These are phyloP conservation scores for Kalaharituber pfeilii DNA, from an alignment of 2,329 filamentous ascomycete genomes.

Conservation along the genomic window DNA sequence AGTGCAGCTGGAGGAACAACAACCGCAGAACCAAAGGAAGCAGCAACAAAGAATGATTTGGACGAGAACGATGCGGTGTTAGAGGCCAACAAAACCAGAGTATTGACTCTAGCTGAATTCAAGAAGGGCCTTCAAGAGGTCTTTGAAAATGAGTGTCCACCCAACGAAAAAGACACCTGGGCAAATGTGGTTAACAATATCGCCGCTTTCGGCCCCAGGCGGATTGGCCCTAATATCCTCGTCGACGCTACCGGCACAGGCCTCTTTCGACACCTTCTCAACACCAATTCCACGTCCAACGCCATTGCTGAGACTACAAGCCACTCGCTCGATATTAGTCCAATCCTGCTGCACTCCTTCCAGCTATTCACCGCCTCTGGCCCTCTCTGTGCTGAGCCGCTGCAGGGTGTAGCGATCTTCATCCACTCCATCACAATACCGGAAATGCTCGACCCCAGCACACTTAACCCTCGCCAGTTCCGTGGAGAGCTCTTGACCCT, in stretches of 20 bases:
- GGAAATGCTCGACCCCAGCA: background rate
- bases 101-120: constrained; percentile 58
- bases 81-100: constrained; percentile 33
- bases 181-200: constrained; percentile 61
- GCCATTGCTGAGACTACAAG: background rate
- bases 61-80: constrained; percentile 24
- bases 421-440: constrained; percentile 43
- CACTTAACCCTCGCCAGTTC: background rate
- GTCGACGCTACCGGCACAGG: constrained; percentile 62
- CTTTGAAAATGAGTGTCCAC: constrained; percentile 39
- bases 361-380: constrained; percentile 80
- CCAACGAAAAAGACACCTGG: constrained; percentile 56
- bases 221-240: constrained; percentile 74
- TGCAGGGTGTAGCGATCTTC: constrained; percentile 83
- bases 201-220: constrained; percentile 71
- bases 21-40: constrained; percentile 30
- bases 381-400: constrained; percentile 77
- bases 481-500: background rate
- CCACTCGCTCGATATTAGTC: constrained; percentile 25
- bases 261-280: constrained; percentile 34
- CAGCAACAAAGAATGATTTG: constrained; percentile 26
- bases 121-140: constrained; percentile 49
- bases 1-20: too few species aligned
- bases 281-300: background rate
- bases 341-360: constrained; percentile 67